These are phyloP conservation scores for Dimocarpus longan DNA, from an alignment of 345 rosid genomes.

Conservation along the genomic window DNA sequence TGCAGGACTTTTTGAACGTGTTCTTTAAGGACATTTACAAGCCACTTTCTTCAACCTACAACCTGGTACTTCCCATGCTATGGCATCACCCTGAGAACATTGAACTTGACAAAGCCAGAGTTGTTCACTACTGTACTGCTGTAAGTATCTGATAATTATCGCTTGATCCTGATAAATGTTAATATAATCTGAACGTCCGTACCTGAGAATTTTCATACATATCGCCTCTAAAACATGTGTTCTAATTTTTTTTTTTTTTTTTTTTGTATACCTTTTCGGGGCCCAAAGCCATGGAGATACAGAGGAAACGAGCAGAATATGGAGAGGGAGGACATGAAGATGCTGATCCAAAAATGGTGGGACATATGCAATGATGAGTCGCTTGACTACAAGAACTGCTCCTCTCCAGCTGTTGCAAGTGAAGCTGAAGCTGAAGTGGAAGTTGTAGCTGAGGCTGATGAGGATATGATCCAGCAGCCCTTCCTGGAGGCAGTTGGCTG, in stretches of 20 bases:
- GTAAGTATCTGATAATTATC: background rate
- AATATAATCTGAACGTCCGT: background rate
- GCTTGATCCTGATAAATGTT: background rate
- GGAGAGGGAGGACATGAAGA: slow-evolving; percentile 50
- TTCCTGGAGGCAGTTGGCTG: slow-evolving; percentile 10
- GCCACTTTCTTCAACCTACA: slow-evolving; percentile 57
- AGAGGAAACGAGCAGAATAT: slow-evolving; percentile 46
- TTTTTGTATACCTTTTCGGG: background rate
- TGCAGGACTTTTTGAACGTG: slow-evolving; percentile 61
- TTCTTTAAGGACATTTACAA: slow-evolving; percentile 57
- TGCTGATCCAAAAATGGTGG: slow-evolving; percentile 47
- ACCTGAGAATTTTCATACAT: background rate
- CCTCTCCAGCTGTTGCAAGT: background rate
- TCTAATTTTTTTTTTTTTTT: too few species aligned
- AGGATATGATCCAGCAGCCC: slow-evolving; percentile 15
- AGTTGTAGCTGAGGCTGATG: slow-evolving; percentile 2
- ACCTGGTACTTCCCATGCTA: slow-evolving; percentile 66
- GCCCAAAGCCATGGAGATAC: slow-evolving; percentile 55
- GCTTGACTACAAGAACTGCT: slow-evolving; percentile 35
- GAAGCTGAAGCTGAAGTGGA: slow-evolving; percentile 17
- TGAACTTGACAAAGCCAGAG: slow-evolving; percentile 47
- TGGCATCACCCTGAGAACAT: slow-evolving; percentile 80
- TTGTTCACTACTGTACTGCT: slow-evolving; percentile 68
- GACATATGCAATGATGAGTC: slow-evolving; percentile 45
- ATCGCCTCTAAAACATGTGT: too few species aligned